Percentiles rank a stretch among this genome's conserved stretches.
These are phyloP conservation scores for Apiotrichum akiyoshidainum DNA, from an alignment of 1,284 basidiomycete species.

Conservation along the genomic window DNA sequence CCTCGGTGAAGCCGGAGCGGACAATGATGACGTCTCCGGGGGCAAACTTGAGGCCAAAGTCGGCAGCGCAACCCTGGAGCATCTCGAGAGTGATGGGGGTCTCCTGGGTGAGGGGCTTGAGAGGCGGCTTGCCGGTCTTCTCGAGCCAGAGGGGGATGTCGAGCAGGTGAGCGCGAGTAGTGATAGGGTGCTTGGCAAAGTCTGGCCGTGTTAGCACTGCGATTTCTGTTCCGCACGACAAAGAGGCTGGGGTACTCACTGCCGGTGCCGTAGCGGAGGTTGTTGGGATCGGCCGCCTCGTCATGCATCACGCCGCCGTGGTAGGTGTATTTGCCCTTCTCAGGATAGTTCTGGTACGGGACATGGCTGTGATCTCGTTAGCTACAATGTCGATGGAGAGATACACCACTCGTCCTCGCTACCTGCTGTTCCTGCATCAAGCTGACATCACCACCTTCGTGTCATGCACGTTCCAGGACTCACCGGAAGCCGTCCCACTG, in stretches of 20 bases:
- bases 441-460: too few species aligned
- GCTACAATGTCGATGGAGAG: too few species aligned
- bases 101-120: constrained; percentile 37
- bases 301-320: constrained; percentile 15
- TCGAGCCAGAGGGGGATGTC: constrained; percentile 35
- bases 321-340: constrained; percentile 17
- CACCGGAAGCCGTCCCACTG: constrained; percentile 51
- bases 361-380: too few species aligned
- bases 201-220: neutral
- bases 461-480: too few species aligned
- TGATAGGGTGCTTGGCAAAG: constrained; percentile 22
- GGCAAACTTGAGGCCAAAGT: constrained; percentile 36
- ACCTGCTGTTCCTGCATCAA: too few species aligned
- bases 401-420: too few species aligned
- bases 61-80: constrained; percentile 27
- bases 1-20: constrained; percentile 47
- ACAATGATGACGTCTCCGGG: constrained; percentile 48
- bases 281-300: constrained; percentile 11
- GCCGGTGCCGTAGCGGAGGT: constrained; percentile 13
- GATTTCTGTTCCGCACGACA: too few species aligned
- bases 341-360: constrained; percentile 22
- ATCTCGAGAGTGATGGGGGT: constrained; percentile 32
- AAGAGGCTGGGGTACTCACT: constrained; percentile 16
- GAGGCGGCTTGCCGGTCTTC: constrained; percentile 38
- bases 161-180: constrained; percentile 20